Percentiles rank a stretch among this genome's conserved stretches.
Evolutionary conservation across 140 eudicot species (phyloP).

Genomic region (Ambrosia hybrid): DNA sequence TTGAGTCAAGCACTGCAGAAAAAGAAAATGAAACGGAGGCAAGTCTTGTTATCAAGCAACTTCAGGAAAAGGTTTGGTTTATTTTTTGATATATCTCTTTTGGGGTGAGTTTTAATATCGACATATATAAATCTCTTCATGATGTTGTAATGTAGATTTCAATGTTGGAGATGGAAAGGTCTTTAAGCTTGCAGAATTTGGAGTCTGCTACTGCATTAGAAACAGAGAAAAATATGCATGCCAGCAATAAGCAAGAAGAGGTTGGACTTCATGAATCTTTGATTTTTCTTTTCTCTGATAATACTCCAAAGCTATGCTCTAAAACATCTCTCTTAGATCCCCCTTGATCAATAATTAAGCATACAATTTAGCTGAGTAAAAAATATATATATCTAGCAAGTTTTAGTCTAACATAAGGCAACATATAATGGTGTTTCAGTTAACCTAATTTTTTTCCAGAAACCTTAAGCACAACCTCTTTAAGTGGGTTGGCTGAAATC

Average conservation of each 20-base stretch:
- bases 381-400: too few relatives aligned
- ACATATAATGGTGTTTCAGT: too few relatives aligned
- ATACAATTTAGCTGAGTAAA: too few relatives aligned
- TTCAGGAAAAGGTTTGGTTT: slow-evolving; percentile 70
- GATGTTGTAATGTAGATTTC: slow-evolving; percentile 48
- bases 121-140: slow-evolving; percentile 11
- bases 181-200: slow-evolving; percentile 58
- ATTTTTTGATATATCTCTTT: slow-evolving; percentile 10
- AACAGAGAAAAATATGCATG: slow-evolving; percentile 47
- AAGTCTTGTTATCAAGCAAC: slow-evolving; percentile 58
- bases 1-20: too few relatives aligned
- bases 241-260: slow-evolving; percentile 70
- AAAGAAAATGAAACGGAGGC: slow-evolving; percentile 45
- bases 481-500: too few relatives aligned
- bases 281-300: not conserved
- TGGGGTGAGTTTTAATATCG: slow-evolving; percentile 5
- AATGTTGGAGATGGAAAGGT: slow-evolving; percentile 73
- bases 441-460: too few relatives aligned
- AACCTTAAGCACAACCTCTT: too few relatives aligned
- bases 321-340: too few relatives aligned
- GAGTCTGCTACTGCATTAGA: slow-evolving; percentile 55
- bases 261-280: slow-evolving; percentile 34
- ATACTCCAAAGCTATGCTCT: too few relatives aligned
- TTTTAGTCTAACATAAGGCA: too few relatives aligned
- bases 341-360: too few relatives aligned